Base-by-base conservation (phyloP, 306 rosid genomes). In the Glycine soja region DNA sequence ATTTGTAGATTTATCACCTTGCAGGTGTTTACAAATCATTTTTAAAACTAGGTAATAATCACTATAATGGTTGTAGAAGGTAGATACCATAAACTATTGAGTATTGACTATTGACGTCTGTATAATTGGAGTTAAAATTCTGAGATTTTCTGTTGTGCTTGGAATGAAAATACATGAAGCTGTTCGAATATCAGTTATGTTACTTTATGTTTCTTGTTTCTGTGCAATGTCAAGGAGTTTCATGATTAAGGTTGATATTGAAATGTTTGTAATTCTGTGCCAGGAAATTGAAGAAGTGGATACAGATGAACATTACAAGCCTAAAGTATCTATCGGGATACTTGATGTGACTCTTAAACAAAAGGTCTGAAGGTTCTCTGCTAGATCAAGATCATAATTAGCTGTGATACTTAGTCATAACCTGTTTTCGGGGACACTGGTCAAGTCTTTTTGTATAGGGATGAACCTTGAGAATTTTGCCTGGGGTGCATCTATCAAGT, bases 241-340 rank as follows among this genome's bases (percentile, higher is more conserved):
- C n/a, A 7, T 40, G 82, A 54, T 82, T 86, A 47, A 9, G 76
- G 50, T 67, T 84, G 65, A 67, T 64, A 70, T 52, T 83, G 45
- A 76, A 24, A 76, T 68, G 57, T 68, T 70, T 68, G 14, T 73
- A 61, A 83, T 42, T 40, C 69, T 73, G 14, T 68, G 5, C 24
- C 84, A 87, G 90, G 90, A 87, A 87, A 91, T 95, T 51, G 99
- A 95, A 84, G 98, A 93, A 90, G 97, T 95, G 65, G 99, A 95
- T 81, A 95, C 99, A 4, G 99, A 95, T 77, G 97, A 91, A 85
- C 95, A 91, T 72, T 95, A 89, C 88, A 90, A 85, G 43, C 99
- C 97, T 38, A 95, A 93, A 84, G 53, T 93, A 46, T 78, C 89
- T 9, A 88, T 95, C 40, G 87, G 91, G 77, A 93, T 95, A 79